Evolutionary conservation across 495 filamentous ascomycete genomes (phyloP), one percentile per base, ranked within the genome.

Genomic region (Tuber aestivum): DNA sequence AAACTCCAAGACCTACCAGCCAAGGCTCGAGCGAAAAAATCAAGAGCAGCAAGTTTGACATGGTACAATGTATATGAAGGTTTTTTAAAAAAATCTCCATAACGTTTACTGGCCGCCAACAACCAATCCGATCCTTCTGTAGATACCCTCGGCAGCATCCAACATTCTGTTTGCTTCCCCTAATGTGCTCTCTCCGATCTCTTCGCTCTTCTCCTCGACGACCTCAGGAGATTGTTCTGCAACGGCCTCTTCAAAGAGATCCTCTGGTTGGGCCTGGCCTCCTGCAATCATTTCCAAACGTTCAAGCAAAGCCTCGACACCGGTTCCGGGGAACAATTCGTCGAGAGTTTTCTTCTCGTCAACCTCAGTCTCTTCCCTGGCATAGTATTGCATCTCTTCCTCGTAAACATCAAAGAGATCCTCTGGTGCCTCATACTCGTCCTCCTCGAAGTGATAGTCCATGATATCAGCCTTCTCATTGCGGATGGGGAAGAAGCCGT

Each of bases 231-330:
- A 68, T 40, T 73, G 38, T 23, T 72, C 72, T 68, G 61, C 72
- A 68, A 68, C 45, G 44, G 38, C 78, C 70, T 79, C 78, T 48
- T 80, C 76, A 44, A 83, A 83, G 50, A 83, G 72, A 42, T 83
- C 81, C 70, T 83, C 81, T 20, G 78, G 78, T 27, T 75, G 75
- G 6, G 76, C 81, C 44, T 83, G 76, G 16, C 81, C 81, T 18
- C 81, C 78, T 40, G 74, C 78, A 73, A 83, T 77, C 81, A 78
- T 79, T 68, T 83, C 81, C 23, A 83, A 71, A 32, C 78, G 80
- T 70, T 82, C 81, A 41, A 83, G 76, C n/a, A 83, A 76, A 8
- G 75, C 73, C 56, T 77, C 78, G n/a, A 83, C 78, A 35, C 81
- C 81, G 27, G 81, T 75, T 32, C 81, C 81, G 1, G 81, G 81